These are phyloP conservation scores for Eremochloa ophiuroides DNA, from an alignment of 176 grass and related monocot genomes.

Conservation along the genomic window DNA sequence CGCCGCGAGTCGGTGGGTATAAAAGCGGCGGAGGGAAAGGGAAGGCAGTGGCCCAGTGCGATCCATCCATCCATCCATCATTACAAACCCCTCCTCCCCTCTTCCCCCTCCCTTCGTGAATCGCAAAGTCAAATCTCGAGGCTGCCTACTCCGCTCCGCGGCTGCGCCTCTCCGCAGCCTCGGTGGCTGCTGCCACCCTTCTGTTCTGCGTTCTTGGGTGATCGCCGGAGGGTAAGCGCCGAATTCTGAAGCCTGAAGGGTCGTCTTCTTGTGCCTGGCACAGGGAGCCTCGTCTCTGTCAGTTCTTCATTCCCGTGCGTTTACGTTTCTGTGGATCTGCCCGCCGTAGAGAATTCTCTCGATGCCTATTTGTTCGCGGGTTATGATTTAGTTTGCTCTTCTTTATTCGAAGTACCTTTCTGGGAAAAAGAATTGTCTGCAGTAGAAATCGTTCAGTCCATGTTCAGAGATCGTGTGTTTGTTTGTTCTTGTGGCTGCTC, in stretches of 20 bases:
- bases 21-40: slow-evolving; percentile 19
- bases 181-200: background rate
- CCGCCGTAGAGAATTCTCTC: background rate
- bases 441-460: background rate
- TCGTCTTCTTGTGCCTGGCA: background rate
- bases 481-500: background rate
- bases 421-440: background rate
- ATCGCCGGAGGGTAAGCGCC: background rate
- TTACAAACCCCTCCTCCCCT: background rate
- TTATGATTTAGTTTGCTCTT: background rate
- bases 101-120: background rate
- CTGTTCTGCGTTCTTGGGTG: background rate
- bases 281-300: slow-evolving; percentile 1
- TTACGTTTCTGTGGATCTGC: background rate
- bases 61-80: background rate
- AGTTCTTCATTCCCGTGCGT: background rate
- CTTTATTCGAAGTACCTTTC: background rate
- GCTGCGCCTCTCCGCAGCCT: background rate
- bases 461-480: background rate
- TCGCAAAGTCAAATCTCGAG: slow-evolving; percentile 17
- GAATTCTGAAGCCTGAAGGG: background rate
- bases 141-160: background rate
- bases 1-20: background rate
- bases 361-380: background rate
- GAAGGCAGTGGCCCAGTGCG: background rate